Base-by-base conservation (phyloP, 768 basidiomycete species). In the Xerocomellus intermedius region DNA sequence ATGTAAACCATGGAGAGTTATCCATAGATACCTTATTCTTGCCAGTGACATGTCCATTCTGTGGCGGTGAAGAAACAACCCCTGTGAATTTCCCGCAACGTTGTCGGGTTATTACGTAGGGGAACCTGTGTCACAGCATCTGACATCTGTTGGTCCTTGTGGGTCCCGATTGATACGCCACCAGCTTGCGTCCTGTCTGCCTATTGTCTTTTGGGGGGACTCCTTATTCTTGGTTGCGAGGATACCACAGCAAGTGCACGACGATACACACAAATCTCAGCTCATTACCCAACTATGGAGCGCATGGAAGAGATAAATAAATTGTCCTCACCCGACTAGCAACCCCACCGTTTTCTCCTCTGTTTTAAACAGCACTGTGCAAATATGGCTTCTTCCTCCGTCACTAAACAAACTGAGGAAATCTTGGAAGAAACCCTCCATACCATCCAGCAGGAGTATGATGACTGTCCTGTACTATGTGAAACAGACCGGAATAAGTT, bases 141-240 rank as follows among this genome's bases (percentile, higher is more conserved):
- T 24, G 24, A 7, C 26, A 13, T 41, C 33, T 60, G 16, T 60
- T 35, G 59, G 33, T 44, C 59, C 42, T 22, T 60, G 59, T 60
- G 24, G 59, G 59, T 60, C 53, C 59, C 45, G 9, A 24, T 30
- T 48, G 58, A 59, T 16, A 22, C 26, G 44, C 52, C 37, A 53
- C 44, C 21, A 5, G 42, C 49, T 21, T 35, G 8, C 4, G 33
- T 21, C 37, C 5, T 50, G 24, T 10, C 42, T 52, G 44, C n/a
- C 13, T 61, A 45, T 65, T 62, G 54, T 64, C 51, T 54, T 54
- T 30, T 42, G 6, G 10, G 24, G 19, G 7, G 41, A 9, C 13
- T 46, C 8, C 56, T 64, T 64, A 35, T 65, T 30, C 41, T 56
- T 39, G 24, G 60, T 64, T 33, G 54, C 44, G 44, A 62, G 52